Evolutionary conservation across 257 asterid genomes (phyloP).

Genomic region (Pogostemon cablin): DNA sequence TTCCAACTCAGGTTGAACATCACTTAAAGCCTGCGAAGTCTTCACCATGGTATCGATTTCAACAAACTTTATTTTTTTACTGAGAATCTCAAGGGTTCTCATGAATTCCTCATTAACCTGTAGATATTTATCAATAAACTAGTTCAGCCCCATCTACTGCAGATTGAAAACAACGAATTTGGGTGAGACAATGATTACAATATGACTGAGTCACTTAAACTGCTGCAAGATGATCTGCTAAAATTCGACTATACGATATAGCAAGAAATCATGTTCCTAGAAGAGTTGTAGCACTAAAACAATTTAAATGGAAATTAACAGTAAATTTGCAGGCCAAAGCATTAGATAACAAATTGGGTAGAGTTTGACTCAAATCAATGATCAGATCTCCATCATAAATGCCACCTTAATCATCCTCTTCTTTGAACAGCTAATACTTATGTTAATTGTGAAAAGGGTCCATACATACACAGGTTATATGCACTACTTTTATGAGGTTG

Average conservation of each 20-base stretch:
- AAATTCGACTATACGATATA: conserved; percentile 22
- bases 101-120: conserved; percentile 95
- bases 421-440: conserved; percentile 1
- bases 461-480: conserved; percentile 1
- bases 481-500: conserved; percentile 1
- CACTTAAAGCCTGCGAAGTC: conserved; percentile 84
- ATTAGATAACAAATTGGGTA: conserved; percentile 13
- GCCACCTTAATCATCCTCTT: conserved; percentile 16
- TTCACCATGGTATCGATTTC: conserved; percentile 78
- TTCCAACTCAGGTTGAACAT: conserved; percentile 94
- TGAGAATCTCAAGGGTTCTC: conserved; percentile 85
- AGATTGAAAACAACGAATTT: conserved; percentile 31
- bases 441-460: conserved; percentile 3
- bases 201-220: conserved; percentile 19
- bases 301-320: conserved; percentile 21
- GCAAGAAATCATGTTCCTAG: conserved; percentile 17
- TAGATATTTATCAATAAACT: conserved; percentile 28
- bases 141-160: conserved; percentile 31
- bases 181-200: conserved; percentile 23
- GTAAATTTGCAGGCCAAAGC: conserved; percentile 17
- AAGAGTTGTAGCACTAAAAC: conserved; percentile 8
- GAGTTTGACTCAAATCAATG: conserved; percentile 13
- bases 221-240: conserved; percentile 22
- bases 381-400: background rate
- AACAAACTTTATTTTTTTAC: conserved; percentile 85